Base-by-base conservation (phyloP, 352 stramenopile genomes). In the Globisporangium iwayamae region DNA sequence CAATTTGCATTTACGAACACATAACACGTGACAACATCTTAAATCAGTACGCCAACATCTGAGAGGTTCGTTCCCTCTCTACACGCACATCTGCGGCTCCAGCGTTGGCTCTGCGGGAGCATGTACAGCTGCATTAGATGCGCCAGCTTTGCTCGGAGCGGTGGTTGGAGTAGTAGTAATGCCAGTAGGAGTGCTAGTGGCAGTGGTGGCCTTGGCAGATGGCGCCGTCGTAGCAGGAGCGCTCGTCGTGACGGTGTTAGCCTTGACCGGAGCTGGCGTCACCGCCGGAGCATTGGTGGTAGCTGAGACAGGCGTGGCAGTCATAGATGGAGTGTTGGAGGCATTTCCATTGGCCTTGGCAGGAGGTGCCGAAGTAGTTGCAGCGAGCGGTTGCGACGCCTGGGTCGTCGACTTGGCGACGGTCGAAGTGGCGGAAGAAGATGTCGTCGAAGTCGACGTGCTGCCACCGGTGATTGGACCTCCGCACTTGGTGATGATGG, bases 51-150 rank as follows among this genome's bases (percentile, higher is more conserved):
- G 36, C 60, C 34, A 1, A 59, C 45, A 57, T 25, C 18, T 18
- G 45, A 32, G 20, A 54, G 14, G 54, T 25, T 18, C 28, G 25
- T 46, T 51, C 10, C n/a, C 59, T 54, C 48, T 38, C 53, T 67
- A 67, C 32, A 63, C 45, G 36, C 62, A 67, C 25, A 63, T 22
- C 38, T 67, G 41, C 3, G 62, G 62, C 22, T 58, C 62, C n/a
- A 67, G 14, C 22, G 53, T 63, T 28, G 54, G 45, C 18, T 62
- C 62, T 10, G 8, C n/a, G 16, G n/a, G 4, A 16, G 39, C 14
- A 48, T 14, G 18, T 4, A 25, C 14, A 43, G 32, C 5, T 58
- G 30, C 53, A 34, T 8, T 22, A 1, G 53, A 48, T n/a, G 30
- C 41, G 18, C 39, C 28, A 28, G 20, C 34, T n/a, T 48, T 48